Percentiles rank a stretch among this genome's conserved stretches.
phyloP scores from a whole-genome alignment of 257 asterid genomes.

The Jaltomata sinuosa region DNA sequence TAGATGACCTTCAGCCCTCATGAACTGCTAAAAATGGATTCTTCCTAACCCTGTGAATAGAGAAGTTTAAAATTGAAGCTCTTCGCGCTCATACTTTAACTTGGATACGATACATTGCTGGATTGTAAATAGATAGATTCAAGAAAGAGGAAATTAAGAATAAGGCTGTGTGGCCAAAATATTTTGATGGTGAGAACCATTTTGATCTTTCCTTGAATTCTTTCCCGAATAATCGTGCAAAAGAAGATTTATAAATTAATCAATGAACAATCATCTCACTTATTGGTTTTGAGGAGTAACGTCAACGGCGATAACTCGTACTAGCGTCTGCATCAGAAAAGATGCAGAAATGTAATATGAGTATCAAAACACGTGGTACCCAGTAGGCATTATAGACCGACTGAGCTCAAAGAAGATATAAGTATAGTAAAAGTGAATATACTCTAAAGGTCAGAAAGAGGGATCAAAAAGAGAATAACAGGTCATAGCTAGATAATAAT shows the following conservation, averaged over 20 bases:
- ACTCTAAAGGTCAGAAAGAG: no score
- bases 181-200: neutral
- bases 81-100: neutral
- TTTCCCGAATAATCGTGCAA: neutral
- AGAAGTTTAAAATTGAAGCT: neutral
- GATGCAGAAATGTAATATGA: no score
- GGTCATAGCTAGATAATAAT: no score
- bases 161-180: neutral
- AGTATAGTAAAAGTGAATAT: no score
- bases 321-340: no score
- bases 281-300: no score
- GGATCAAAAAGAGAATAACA: no score
- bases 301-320: no score
- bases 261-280: no score
- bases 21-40: neutral
- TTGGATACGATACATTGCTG: neutral
- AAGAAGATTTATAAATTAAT: neutral
- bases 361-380: no score
- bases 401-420: no score
- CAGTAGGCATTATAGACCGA: no score
- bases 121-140: neutral
- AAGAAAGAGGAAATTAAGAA: neutral
- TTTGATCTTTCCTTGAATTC: neutral
- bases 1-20: conserved; percentile 14
- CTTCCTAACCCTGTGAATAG: neutral